Evolutionary conservation across 1,139 yeast genomes (phyloP), one percentile per base, ranked within the genome.

Genomic region (Chernovozyma sophiae-reginae): DNA sequence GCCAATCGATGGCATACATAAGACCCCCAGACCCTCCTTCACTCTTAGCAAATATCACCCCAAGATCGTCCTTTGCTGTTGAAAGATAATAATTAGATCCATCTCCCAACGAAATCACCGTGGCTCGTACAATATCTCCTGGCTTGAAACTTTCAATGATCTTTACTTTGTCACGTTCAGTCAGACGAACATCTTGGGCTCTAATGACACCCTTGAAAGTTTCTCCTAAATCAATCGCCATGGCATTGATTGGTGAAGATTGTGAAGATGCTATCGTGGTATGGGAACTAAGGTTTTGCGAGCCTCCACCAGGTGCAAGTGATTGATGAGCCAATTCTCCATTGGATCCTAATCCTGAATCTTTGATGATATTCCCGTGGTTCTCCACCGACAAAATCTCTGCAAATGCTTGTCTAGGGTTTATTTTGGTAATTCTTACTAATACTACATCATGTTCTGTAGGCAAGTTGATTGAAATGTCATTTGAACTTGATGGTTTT

Each of bases 1-100:
- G 90, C 97, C 98, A 94, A 61, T 92, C 97, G 27, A 89, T 61
- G 3, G 98, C 95, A 50, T 81, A 84, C 92, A 94, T 81, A 43
- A 82, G 65, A 34, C 77, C 80, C 2, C 96, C 97, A 8, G 82
- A 77, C 10, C 89, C 85, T 36, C 74, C 75, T 41, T 70, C 72
- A 34, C 78, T 70, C 48, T 72, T 79, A 8, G 98, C 97, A 58
- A 90, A 86, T 1, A 94, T 81, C 3, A 92, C 98, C 2, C 99
- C 99, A 36, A 90, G 68, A 51, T 92, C 96, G 58, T 92, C 87
- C 47, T 82, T 71, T 3, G 97, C 95, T 0, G 98, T 94, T 5
- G 89, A 76, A 46, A 94, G 68, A 58, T 89, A 92, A 56, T 90
- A 94, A 53, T 87, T 86, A 12, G 82, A 73, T 6, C 97, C 97